Evolutionary conservation across 2,329 filamentous ascomycete genomes (phyloP), one percentile per base, ranked within the genome.

Genomic region (Rhynchosporium secalis): DNA sequence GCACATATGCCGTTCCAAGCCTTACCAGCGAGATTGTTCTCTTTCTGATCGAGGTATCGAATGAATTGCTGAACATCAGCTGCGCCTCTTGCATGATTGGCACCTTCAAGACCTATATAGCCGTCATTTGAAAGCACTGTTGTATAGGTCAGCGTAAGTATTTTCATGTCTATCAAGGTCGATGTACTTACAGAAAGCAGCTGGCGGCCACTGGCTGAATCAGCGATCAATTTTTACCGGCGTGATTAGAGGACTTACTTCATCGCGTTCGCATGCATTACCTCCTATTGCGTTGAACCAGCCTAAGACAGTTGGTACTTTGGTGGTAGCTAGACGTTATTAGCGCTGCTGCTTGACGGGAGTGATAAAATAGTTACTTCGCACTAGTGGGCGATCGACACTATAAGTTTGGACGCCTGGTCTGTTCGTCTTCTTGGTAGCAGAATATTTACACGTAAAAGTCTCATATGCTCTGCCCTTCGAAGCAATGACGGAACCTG

Each of bases 111-210:
- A 51, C 57, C 38, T 26, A 59, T 29, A 20, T 59, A 59, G 9
- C 57, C 57, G 33, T 59, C 57, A 20, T 59, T 52, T n/a, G 57
- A 31, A 45, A 45, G 26, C 57, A 52, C 57, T 59, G 20, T 20
- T 7, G 12, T 8, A 29, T 2, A 43, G 29, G 33, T 56, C 29
- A 56, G 54, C 38, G 33, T n/a, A 20, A 20, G 26, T 8, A 48
- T n/a, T 6, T 20, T 8, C 7, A 7, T 48, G 6, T 48, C 7
- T n/a, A 12, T 40, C 20, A 48, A n/a, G 7, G 15, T 12, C 26
- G 15, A 28, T 48, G 9, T 20, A 56, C n/a, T 40, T 40, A 40
- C 36, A 40, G 12, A 40, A 40, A 7, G 36, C 36, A 7, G 36
- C 36, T 7, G 36, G 36, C 36, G 36, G 36, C 36, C 36, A 12